phyloP scores from a whole-genome alignment of 2,329 filamentous ascomycete species.

The Cryphonectria japonica region DNA sequence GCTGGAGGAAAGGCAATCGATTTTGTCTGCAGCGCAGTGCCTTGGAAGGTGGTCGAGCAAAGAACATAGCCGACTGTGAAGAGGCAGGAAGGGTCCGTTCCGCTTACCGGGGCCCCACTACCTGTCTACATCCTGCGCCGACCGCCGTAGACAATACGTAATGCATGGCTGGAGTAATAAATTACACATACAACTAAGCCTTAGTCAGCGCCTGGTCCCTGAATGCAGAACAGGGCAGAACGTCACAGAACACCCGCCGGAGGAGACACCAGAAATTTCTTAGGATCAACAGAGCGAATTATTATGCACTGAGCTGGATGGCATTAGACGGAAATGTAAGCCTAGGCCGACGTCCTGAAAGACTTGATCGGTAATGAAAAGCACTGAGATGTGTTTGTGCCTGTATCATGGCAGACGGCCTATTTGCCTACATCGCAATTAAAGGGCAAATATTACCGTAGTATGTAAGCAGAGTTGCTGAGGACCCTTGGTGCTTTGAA shows the following conservation, averaged over 20 bases:
- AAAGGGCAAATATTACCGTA: not conserved
- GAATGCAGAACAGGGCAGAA: not conserved
- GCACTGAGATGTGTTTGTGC: not conserved
- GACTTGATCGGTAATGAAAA: not conserved
- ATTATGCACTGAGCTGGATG: not conserved
- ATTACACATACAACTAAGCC: not conserved
- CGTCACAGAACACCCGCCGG: not conserved
- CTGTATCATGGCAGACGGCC: not conserved
- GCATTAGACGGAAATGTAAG: no score
- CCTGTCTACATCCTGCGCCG: not conserved
- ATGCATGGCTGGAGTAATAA: not conserved
- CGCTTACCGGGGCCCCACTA: not conserved
- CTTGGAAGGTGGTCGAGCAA: slow-evolving; percentile 1
- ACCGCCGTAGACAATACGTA: not conserved
- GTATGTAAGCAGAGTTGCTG: not conserved
- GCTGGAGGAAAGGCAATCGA: not conserved
- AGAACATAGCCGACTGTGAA: not conserved
- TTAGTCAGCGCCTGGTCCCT: not conserved
- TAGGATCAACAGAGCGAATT: not conserved
- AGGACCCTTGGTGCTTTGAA: not conserved
- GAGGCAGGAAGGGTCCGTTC: not conserved
- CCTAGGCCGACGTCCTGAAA: not conserved
- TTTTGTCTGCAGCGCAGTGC: not conserved
- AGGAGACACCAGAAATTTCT: not conserved
- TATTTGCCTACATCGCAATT: not conserved